Conservation (phyloP, 805 yeast genomes). For the Suhomyces prunicola region DNA sequence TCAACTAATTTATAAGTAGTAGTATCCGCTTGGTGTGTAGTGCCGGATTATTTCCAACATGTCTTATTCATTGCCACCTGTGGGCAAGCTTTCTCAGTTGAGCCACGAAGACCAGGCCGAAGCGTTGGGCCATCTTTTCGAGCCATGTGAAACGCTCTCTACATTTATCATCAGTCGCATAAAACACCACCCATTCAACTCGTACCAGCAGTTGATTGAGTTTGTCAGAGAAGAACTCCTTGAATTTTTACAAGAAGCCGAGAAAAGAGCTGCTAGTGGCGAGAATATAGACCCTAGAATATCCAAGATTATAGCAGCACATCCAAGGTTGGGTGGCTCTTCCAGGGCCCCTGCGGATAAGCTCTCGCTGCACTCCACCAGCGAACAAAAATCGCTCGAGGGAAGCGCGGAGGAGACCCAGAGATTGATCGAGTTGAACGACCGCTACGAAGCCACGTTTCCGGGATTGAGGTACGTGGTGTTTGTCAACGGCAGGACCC, state of each 20-base stretch:
- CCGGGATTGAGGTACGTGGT: constrained; percentile 81
- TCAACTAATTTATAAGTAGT: background rate
- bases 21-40: background rate
- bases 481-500: constrained; percentile 79
- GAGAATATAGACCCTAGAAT: constrained; percentile 24
- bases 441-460: constrained; percentile 55
- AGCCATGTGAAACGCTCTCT: constrained; percentile 53
- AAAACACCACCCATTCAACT: constrained; percentile 10
- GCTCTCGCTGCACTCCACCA: constrained; percentile 61
- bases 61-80: constrained; percentile 2
- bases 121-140: constrained; percentile 58
- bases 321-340: constrained; percentile 71
- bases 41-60: background rate
- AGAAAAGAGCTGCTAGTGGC: constrained; percentile 17
- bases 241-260: constrained; percentile 23
- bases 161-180: constrained; percentile 29
- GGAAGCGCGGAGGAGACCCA: constrained; percentile 48
- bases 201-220: constrained; percentile 44
- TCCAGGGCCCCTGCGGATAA: constrained; percentile 21
- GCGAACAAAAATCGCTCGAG: constrained; percentile 67
- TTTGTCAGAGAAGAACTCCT: constrained; percentile 37
- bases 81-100: constrained; percentile 10
- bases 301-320: constrained; percentile 74
- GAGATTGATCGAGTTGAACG: constrained; percentile 53
- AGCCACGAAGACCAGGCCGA: constrained; percentile 26